These are phyloP conservation scores for Claviceps citrina DNA, from an alignment of 2,329 filamentous ascomycete species.

Conservation along the genomic window DNA sequence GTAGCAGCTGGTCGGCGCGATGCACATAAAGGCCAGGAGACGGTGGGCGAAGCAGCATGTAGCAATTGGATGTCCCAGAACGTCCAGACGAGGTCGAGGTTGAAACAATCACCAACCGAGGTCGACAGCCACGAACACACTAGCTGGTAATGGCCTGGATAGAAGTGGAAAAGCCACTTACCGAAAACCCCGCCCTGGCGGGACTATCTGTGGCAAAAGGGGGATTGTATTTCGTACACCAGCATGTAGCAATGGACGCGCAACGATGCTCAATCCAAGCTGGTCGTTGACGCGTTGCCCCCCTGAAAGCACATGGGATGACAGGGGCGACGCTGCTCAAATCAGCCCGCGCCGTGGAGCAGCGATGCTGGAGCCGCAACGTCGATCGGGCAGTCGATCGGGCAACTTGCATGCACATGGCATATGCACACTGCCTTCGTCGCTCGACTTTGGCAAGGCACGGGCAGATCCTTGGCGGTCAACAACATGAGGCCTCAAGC, in stretches of 20 bases:
- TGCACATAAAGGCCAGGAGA: constrained; percentile 10
- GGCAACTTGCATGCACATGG: too few species aligned
- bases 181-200: not conserved
- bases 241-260: not conserved
- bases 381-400: too few species aligned
- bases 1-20: constrained; percentile 15
- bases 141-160: not conserved
- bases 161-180: not conserved
- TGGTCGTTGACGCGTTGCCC: too few species aligned
- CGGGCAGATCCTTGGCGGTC: not conserved
- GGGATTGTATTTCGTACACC: too few species aligned
- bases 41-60: constrained; percentile 1
- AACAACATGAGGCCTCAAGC: not conserved
- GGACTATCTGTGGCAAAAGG: not conserved
- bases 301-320: too few species aligned
- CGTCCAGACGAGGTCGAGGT: not conserved
- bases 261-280: not conserved
- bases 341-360: too few species aligned
- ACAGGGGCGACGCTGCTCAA: too few species aligned
- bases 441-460: not conserved
- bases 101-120: not conserved
- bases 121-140: not conserved
- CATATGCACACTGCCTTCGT: too few species aligned
- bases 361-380: too few species aligned
- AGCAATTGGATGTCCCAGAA: not conserved